Base-by-base conservation (phyloP, 2,329 filamentous ascomycete genomes). In the Pseudopyricularia javanii region DNA sequence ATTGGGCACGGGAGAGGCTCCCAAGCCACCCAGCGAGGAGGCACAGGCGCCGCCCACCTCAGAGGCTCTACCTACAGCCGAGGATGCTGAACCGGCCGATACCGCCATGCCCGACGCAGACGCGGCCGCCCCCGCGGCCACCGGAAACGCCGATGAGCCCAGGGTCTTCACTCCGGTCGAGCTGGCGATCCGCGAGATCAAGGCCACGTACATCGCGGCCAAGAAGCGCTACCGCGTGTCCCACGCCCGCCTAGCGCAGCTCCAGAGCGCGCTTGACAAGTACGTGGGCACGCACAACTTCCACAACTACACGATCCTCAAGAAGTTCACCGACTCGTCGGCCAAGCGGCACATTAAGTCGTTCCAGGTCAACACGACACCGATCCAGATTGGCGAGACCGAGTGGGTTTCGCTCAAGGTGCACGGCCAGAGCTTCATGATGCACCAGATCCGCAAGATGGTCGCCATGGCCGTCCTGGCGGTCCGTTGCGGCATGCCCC, bases 401-500 rank as follows among this genome's bases (percentile, higher is more conserved):
- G 87, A 98, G 72, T 98, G 93, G 93, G 75, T 98, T 4, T 93
- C 86, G 45, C 75, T 97, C 59, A 95, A 95, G 66, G 91, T 98
- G 24, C 93, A 98, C 68, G 93, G 93, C 0, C 93, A 98, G 69
- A 91, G 86, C 63, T 98, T 98, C 76, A 98, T 98, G 93, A 98
- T 98, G 93, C 93, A 98, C 69, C 93, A 98, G 72, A 98, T 98
- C 68, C 85, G 93, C 63, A 98, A 97, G 71, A 97, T 98, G 93
- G 88, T 98, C 15, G 89, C 88, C 54, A 90, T 98, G 85, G 88
- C 83, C 8, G 82, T 88, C 33, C 75, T 98, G 55, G 74, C 91
- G 6, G 85, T 94, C 7, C 84, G 93, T 35, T 94, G 87, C 66
- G 93, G 89, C 50, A 84, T 84, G n/a, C 75, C 86, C 4, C 74